Evolutionary conservation across 2,329 filamentous ascomycete genomes (phyloP), one percentile per base, ranked within the genome.

Genomic region (Phoma herbarum): DNA sequence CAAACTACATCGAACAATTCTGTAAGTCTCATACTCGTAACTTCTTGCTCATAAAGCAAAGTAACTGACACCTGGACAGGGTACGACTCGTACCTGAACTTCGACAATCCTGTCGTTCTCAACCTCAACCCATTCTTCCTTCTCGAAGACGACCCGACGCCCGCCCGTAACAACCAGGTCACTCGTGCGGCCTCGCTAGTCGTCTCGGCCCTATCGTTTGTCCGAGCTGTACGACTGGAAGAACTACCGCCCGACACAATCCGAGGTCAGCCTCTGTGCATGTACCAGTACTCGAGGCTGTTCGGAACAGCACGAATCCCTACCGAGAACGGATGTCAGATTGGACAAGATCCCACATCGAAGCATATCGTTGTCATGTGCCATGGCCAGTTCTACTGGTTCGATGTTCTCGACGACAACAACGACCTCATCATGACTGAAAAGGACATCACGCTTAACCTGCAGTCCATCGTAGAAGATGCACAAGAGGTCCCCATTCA

Each of bases 61-160:
- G 6, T 12, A 6, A 20, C 55, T 58, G 22, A 61, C 22, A 44
- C 6, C 1, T 28, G 10, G 39, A 28, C 52, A 97, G 93, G 93
- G 95, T 98, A 98, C 75, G 95, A 99, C 77, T 98, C 95, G 28
- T 99, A 98, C 74, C 84, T 99, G 63, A 98, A 98, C 80, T 99
- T 90, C 74, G 95, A 98, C 75, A 98, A 97, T 72, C 93, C 95
- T 0, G 95, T 99, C 39, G 95, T 99, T 39, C 85, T 99, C 66
- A 98, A 99, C 79, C 81, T 99, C 64, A 99, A 99, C 73, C 95
- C 95, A 0, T 99, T 99, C 80, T 99, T 99, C 81, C 83, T 99
- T 56, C 84, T 99, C 51, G 95, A 97, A 78, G 95, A 99, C 81
- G 95, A 99, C 72, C 95, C 95, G 0, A 99, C 95, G 1, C 95